Percentiles rank a stretch among this genome's conserved stretches.
Conservation (phyloP, 169 alveolate species). For the Plasmodium inui region DNA sequence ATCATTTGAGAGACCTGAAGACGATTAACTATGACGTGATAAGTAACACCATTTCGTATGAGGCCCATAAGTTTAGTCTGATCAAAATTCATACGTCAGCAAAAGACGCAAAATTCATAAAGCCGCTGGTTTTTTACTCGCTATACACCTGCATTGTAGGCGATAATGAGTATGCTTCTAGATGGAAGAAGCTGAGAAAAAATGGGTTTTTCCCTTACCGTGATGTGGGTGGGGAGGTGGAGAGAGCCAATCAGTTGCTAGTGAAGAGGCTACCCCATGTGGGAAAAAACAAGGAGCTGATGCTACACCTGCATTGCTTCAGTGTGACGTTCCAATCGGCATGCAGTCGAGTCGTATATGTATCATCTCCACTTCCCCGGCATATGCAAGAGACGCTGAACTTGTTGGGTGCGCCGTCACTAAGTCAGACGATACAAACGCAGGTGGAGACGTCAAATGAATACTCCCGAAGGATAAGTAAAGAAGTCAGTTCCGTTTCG, state of each 20-base stretch:
- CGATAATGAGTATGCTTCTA: conserved; percentile 45
- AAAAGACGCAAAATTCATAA: conserved; percentile 24
- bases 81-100: conserved; percentile 37
- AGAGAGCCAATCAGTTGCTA: not conserved
- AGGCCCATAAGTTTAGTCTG: conserved; percentile 25
- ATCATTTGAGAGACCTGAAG: conserved; percentile 1
- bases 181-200: conserved; percentile 10
- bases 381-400: conserved; percentile 36
- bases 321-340: conserved; percentile 42
- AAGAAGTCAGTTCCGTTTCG: not conserved
- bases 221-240: not conserved
- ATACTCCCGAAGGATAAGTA: not conserved
- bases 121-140: conserved; percentile 47
- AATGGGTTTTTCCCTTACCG: not conserved
- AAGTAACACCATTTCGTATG: conserved; percentile 18
- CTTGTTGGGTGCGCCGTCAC: conserved; percentile 35
- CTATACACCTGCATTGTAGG: conserved; percentile 61
- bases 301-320: conserved; percentile 40
- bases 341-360: conserved; percentile 18
- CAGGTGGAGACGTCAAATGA: not conserved
- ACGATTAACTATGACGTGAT: conserved; percentile 11
- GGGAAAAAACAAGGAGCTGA: not conserved
- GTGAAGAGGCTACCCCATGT: not conserved
- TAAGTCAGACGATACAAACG: not conserved
- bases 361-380: conserved; percentile 5